Evolutionary conservation across 2,329 filamentous ascomycete species (phyloP).

Genomic region (Simplicillium sp.): DNA sequence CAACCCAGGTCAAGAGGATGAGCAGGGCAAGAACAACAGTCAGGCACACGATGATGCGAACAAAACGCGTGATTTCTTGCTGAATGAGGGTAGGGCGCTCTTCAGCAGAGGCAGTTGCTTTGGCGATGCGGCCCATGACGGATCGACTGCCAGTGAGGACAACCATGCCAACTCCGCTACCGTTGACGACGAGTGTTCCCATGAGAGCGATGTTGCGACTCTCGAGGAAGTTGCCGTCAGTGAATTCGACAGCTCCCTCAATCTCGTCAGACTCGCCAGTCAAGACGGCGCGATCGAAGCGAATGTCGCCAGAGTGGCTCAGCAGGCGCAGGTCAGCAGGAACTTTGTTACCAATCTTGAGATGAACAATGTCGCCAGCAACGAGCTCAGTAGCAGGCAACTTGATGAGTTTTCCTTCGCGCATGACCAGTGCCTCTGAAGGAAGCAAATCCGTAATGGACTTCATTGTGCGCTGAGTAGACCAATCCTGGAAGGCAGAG

Average conservation of each 20-base stretch:
- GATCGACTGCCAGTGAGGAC: constrained; percentile 27
- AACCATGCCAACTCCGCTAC: constrained; percentile 27
- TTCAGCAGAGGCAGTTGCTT: constrained; percentile 24
- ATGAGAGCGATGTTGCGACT: constrained; percentile 33
- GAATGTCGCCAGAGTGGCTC: constrained; percentile 28
- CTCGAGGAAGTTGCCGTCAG: constrained; percentile 30
- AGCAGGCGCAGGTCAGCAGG: constrained; percentile 36
- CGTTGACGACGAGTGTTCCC: constrained; percentile 31
- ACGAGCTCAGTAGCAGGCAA: constrained; percentile 33
- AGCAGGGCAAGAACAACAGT: constrained; percentile 26
- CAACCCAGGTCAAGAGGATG: constrained; percentile 35
- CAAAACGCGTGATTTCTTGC: constrained; percentile 32
- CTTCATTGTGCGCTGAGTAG: constrained; percentile 34
- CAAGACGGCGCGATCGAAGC: constrained; percentile 30
- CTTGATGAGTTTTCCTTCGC: constrained; percentile 30
- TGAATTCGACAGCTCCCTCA: constrained; percentile 27
- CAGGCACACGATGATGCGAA: constrained; percentile 28
- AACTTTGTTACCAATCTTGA: constrained; percentile 37
- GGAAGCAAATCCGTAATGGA: constrained; percentile 36
- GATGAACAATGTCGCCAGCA: constrained; percentile 33
- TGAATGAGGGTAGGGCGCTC: constrained; percentile 29
- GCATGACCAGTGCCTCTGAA: constrained; percentile 29
- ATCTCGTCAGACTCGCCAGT: constrained; percentile 32
- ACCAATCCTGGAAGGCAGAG: constrained; percentile 38
- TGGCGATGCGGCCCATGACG: constrained; percentile 31